Conservation (phyloP, 2,329 filamentous ascomycete species). For the Aspergillus hiratsukae region DNA sequence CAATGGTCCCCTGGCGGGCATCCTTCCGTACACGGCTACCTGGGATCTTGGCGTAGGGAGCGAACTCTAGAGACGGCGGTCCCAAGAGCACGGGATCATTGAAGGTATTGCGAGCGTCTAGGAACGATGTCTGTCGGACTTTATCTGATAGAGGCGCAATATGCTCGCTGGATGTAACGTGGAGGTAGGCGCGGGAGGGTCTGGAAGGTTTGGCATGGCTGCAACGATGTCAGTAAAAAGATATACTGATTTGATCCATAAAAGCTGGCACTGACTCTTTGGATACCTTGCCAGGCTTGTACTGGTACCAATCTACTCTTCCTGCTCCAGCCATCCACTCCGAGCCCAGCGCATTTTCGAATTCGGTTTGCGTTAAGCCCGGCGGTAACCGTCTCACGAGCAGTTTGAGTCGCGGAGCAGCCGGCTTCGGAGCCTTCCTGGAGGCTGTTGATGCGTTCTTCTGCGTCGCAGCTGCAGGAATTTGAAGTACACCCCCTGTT, state of each 20-base stretch:
- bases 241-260: not conserved
- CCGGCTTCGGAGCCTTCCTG: conserved; percentile 43
- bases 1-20: conserved; percentile 86
- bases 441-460: conserved; percentile 40
- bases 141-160: conserved; percentile 64
- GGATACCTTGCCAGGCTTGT: conserved; percentile 69
- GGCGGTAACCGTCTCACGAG: conserved; percentile 81
- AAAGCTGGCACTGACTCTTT: conserved; percentile 62
- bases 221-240: not conserved
- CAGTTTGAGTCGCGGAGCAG: conserved; percentile 70
- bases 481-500: conserved; percentile 52
- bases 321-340: conserved; percentile 79
- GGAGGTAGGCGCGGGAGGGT: conserved; percentile 76
- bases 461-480: conserved; percentile 45
- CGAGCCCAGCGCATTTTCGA: conserved; percentile 64
- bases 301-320: conserved; percentile 80
- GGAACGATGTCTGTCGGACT: conserved; percentile 66
- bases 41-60: conserved; percentile 78
- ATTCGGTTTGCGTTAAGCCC: conserved; percentile 75
- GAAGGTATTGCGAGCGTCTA: conserved; percentile 74
- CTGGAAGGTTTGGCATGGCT: conserved; percentile 81
- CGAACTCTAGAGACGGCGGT: conserved; percentile 74
- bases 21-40: conserved; percentile 71
- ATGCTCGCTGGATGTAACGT: conserved; percentile 67
- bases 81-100: conserved; percentile 69